Evolutionary conservation across 495 filamentous ascomycete species (phyloP), one percentile per base, ranked within the genome.

Genomic region (Lasiosphaeria ovina): DNA sequence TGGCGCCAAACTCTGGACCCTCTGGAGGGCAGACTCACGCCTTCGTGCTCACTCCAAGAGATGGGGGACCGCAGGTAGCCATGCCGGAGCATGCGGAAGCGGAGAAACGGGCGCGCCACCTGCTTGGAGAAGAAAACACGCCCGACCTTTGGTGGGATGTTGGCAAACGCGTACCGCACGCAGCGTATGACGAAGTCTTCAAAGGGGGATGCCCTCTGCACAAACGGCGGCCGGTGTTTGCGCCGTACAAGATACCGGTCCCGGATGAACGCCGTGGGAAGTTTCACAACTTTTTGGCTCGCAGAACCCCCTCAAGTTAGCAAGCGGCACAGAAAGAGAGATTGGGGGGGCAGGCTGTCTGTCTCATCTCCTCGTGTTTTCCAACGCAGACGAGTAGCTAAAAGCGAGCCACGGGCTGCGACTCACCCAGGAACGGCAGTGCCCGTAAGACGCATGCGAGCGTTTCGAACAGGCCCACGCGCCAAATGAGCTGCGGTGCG

Each of bases 181-280:
- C 86, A 91, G 40, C 87, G 76, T 57, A 91, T 79, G 16, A 90
- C 86, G 44, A 90, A 66, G 67, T 91, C 89, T 65, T 92, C 86
- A 65, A 93, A 93, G 12, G 77, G 72, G 6, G 87, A 81, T 8
- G 87, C 83, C 54, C 78, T 79, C 54, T 79, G 83, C n/a, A 87
- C 81, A 62, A 89, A 91, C 4, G 85, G 80, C 35, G 83, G 72
- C 62, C 74, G 79, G 14, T 79, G 55, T 35, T 71, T 63, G 48
- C 64, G 63, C 11, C 62, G 64, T 0, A 77, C 77, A 35, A 88
- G 68, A 61, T 83, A 84, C 58, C 85, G 77, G 51, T 89, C 84
- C 16, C 69, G 63, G 54, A 88, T 54, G 62, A 90, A 83, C 35
- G 76, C 62, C 38, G 76, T 71, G 11, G 88, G 88, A 10, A 90